Percentiles rank a stretch among this genome's conserved stretches.
phyloP scores from a whole-genome alignment of 371 early-diverging fungal genomes.

The Mucor plumbeus region DNA sequence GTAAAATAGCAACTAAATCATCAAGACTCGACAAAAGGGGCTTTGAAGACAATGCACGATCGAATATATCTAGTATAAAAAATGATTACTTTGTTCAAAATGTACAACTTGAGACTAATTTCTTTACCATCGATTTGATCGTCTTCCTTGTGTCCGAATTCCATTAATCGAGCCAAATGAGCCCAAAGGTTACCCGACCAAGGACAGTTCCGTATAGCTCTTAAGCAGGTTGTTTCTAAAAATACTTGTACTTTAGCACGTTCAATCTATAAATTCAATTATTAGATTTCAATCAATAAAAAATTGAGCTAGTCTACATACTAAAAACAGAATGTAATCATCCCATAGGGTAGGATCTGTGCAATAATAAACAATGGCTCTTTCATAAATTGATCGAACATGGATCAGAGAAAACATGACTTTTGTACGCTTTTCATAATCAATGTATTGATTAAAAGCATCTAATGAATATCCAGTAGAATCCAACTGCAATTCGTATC shows the following conservation, averaged over 20 bases:
- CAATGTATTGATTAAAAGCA: slow-evolving; percentile 59
- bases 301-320: slow-evolving; percentile 16
- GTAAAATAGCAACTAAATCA: slow-evolving; percentile 42
- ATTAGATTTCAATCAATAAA: background rate
- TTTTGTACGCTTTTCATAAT: slow-evolving; percentile 41
- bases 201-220: slow-evolving; percentile 72
- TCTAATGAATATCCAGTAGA: slow-evolving; percentile 38
- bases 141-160: slow-evolving; percentile 15
- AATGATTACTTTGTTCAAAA: background rate
- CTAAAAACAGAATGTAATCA: slow-evolving; percentile 67
- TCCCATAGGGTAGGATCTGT: slow-evolving; percentile 70
- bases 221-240: slow-evolving; percentile 36
- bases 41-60: slow-evolving; percentile 39
- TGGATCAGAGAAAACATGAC: slow-evolving; percentile 32
- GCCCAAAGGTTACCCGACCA: slow-evolving; percentile 74
- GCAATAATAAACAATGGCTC: slow-evolving; percentile 62
- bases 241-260: slow-evolving; percentile 28
- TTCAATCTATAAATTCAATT: slow-evolving; percentile 33
- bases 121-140: slow-evolving; percentile 33
- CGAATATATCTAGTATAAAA: slow-evolving; percentile 35
- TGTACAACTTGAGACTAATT: too few species aligned
- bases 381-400: slow-evolving; percentile 66
- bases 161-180: slow-evolving; percentile 44
- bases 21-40: slow-evolving; percentile 44
- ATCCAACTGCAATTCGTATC: slow-evolving; percentile 60